These are phyloP conservation scores for Carex parvula DNA, from an alignment of 176 grass and related monocot species.

Conservation along the genomic window DNA sequence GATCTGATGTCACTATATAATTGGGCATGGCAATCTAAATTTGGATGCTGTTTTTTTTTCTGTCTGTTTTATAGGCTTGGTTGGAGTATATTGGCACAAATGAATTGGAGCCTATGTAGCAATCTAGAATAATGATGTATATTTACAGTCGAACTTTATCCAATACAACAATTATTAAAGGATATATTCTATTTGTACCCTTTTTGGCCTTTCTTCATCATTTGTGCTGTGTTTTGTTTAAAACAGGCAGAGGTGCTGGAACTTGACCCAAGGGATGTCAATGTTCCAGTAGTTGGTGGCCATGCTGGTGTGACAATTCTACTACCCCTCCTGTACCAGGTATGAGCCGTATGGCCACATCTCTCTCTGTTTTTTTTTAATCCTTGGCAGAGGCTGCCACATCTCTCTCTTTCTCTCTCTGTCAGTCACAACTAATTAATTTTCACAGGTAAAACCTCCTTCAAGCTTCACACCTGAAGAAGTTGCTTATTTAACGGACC, in stretches of 20 bases:
- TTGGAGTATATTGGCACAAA: background rate
- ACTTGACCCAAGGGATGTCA: conserved; percentile 66
- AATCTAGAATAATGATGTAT: background rate
- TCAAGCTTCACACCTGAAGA: conserved; percentile 67
- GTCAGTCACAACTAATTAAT: background rate
- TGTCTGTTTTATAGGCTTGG: background rate
- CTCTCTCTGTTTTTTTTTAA: background rate
- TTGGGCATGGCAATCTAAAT: background rate
- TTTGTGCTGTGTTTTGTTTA: conserved; percentile 4
- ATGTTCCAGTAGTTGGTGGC: conserved; percentile 84
- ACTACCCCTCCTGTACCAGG: conserved; percentile 85
- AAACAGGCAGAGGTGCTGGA: conserved; percentile 71
- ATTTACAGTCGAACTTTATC: background rate
- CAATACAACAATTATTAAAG: background rate
- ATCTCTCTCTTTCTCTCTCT: background rate
- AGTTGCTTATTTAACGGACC: conserved; percentile 60
- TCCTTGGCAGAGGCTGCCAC: too few species aligned
- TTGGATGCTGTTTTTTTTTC: background rate
- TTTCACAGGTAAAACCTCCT: conserved; percentile 54
- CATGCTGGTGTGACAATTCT: conserved; percentile 84
- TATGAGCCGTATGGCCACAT: conserved; percentile 27
- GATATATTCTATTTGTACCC: background rate
- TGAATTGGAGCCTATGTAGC: background rate
- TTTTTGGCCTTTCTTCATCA: background rate
- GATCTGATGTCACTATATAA: background rate